A percentile compares a stretch with the other conserved stretches of the same genome.
These are phyloP conservation scores for Eleusine coracana DNA, from an alignment of 176 grass and related monocot species.

Conservation along the genomic window DNA sequence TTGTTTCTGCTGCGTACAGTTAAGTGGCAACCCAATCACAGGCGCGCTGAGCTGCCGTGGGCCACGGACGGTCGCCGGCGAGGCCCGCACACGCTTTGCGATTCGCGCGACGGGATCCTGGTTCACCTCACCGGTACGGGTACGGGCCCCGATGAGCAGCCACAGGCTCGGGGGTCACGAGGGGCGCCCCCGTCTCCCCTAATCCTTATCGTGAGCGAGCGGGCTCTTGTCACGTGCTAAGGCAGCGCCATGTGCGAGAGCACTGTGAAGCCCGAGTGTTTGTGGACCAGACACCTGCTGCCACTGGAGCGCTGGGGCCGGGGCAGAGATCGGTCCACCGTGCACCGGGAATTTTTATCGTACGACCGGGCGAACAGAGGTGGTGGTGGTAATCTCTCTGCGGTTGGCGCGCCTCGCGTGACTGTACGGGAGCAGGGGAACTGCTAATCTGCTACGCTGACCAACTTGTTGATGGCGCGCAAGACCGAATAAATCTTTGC, in stretches of 20 bases:
- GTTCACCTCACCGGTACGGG: neutral
- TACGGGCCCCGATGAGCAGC: conserved; percentile 8
- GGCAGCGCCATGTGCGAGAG: conserved; percentile 43
- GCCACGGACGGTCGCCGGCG: conserved; percentile 41
- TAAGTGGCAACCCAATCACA: conserved; percentile 40
- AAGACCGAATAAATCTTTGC: neutral
- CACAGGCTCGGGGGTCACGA: conserved; percentile 46
- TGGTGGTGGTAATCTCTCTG: neutral
- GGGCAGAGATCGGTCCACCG: conserved; percentile 26
- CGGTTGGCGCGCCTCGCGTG: conserved; percentile 30
- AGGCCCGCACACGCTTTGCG: conserved; percentile 27
- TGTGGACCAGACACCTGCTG: conserved; percentile 29
- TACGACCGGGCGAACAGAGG: neutral
- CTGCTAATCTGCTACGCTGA: neutral
- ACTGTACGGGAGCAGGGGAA: conserved; percentile 32
- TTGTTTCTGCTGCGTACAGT: conserved; percentile 41
- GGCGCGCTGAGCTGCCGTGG: conserved; percentile 44
- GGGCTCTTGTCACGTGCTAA: conserved; percentile 51
- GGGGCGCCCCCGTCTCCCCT: neutral
- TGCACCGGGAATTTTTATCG: conserved; percentile 35
- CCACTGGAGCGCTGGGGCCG: neutral
- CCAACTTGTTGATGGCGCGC: neutral
- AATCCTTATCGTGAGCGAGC: conserved; percentile 51
- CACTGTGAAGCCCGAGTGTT: conserved; percentile 33
- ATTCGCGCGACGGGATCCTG: conserved; percentile 35